Evolutionary conservation across 2,329 filamentous ascomycete genomes (phyloP).

Genomic region (Exophiala mesophila): DNA sequence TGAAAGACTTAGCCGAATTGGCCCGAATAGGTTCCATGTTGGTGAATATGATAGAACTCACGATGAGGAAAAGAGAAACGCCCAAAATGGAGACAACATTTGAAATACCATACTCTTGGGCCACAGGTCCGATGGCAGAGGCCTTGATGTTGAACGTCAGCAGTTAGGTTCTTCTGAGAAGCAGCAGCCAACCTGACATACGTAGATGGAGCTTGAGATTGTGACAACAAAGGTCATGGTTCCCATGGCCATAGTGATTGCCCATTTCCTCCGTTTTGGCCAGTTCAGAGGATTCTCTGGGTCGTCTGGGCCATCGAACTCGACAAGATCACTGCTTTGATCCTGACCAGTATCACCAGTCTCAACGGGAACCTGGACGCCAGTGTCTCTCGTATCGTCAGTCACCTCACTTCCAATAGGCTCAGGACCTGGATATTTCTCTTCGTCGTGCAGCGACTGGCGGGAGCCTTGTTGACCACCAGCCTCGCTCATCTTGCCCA

Average conservation of each 20-base stretch:
- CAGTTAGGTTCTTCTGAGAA: not conserved
- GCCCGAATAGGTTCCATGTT: too few species aligned
- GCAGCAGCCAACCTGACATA: conserved; percentile 22
- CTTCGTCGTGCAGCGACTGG: too few species aligned
- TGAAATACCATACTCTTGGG: conserved; percentile 43
- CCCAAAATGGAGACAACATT: conserved; percentile 47
- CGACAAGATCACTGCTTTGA: conserved; percentile 14
- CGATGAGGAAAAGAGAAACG: conserved; percentile 46
- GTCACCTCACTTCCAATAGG: too few species aligned
- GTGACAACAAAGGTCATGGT: conserved; percentile 45
- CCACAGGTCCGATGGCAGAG: conserved; percentile 30
- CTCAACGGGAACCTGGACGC: too few species aligned
- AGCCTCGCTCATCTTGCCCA: too few species aligned
- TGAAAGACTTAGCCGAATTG: too few species aligned
- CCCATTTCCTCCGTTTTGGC: conserved; percentile 36
- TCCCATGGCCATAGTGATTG: conserved; percentile 39
- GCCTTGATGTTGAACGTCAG: conserved; percentile 23
- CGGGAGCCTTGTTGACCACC: too few species aligned
- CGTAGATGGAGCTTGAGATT: conserved; percentile 43
- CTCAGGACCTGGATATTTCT: too few species aligned
- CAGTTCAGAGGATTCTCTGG: conserved; percentile 29
- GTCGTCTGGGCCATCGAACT: conserved; percentile 28
- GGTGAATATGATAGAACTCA: conserved; percentile 16
- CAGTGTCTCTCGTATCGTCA: too few species aligned
- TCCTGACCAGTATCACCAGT: too few species aligned